Conservation (phyloP, 148 eudicot species). For the Silene uniflora region DNA sequence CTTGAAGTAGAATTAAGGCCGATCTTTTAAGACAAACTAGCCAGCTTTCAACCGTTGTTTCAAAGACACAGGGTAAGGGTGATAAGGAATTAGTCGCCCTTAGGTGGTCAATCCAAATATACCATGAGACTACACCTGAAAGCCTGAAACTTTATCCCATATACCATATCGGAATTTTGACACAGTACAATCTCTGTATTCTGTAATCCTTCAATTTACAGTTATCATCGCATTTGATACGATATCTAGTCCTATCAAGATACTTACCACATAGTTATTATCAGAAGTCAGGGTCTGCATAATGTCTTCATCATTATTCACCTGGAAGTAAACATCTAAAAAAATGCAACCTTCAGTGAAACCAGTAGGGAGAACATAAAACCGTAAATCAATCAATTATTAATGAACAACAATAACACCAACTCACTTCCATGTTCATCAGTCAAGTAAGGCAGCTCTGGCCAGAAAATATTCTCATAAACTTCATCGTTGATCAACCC, state of each 20-base stretch:
- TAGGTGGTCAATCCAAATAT: too few species aligned
- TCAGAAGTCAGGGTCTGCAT: constrained; percentile 61
- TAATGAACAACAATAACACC: constrained; percentile 9
- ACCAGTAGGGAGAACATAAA: constrained; percentile 10
- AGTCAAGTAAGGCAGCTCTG: constrained; percentile 81
- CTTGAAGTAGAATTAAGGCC: neutral
- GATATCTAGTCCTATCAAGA: constrained; percentile 1
- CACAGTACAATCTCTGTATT: neutral
- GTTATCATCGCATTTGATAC: constrained; percentile 1
- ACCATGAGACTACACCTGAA: too few species aligned
- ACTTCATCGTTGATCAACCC: constrained; percentile 56
- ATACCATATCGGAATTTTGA: neutral
- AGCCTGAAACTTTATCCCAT: too few species aligned
- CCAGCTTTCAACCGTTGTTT: neutral
- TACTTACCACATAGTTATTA: constrained; percentile 73
- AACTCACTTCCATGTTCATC: constrained; percentile 97
- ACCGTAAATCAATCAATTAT: constrained; percentile 6
- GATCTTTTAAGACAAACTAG: neutral
- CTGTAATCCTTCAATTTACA: neutral
- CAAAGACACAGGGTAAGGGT: neutral
- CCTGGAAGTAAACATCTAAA: constrained; percentile 89
- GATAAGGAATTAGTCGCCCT: too few species aligned
- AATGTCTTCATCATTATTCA: constrained; percentile 80
- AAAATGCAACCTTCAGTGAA: constrained; percentile 25
- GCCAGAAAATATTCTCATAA: constrained; percentile 87